These are phyloP conservation scores for Geranomyces michiganensis DNA, from an alignment of 192 early-diverging fungal genomes.

Conservation along the genomic window DNA sequence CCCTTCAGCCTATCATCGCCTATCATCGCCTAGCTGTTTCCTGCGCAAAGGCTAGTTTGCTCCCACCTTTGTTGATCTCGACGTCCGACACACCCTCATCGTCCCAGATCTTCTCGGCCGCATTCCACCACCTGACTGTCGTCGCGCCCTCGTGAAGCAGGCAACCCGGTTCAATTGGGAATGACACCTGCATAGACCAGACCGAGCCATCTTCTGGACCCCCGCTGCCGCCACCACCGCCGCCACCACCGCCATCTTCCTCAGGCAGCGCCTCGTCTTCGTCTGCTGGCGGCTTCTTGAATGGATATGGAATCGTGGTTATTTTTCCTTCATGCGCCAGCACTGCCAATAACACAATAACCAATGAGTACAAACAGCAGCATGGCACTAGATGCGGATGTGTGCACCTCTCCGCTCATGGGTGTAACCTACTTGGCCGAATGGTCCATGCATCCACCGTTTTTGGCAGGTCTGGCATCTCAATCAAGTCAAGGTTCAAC, in stretches of 20 bases:
- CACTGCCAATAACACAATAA: too few relatives aligned
- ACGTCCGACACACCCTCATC: slow-evolving; percentile 53
- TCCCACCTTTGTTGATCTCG: slow-evolving; percentile 53
- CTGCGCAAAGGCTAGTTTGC: not conserved
- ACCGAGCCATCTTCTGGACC: slow-evolving; percentile 3
- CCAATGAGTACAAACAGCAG: too few relatives aligned
- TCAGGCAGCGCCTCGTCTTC: slow-evolving; percentile 41
- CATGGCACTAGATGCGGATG: too few relatives aligned
- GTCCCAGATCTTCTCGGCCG: slow-evolving; percentile 41
- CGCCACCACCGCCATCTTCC: slow-evolving; percentile 1
- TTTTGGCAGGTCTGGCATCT: slow-evolving; percentile 57
- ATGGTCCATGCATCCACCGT: slow-evolving; percentile 49
- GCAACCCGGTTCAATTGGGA: slow-evolving; percentile 35
- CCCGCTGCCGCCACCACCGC: slow-evolving; percentile 12
- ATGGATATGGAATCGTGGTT: slow-evolving; percentile 49
- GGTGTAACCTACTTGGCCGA: slow-evolving; percentile 43
- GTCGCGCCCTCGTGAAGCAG: slow-evolving; percentile 42
- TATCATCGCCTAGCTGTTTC: not conserved
- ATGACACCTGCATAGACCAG: slow-evolving; percentile 53
- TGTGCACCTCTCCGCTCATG: too few relatives aligned
- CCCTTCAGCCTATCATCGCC: not conserved
- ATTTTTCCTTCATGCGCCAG: slow-evolving; percentile 45
- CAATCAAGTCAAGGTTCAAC: slow-evolving; percentile 52
- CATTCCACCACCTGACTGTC: slow-evolving; percentile 53
- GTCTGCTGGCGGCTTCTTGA: slow-evolving; percentile 44